These are phyloP conservation scores for Pyrenopolyporus hunteri DNA, from an alignment of 495 filamentous ascomycete genomes.

Conservation along the genomic window DNA sequence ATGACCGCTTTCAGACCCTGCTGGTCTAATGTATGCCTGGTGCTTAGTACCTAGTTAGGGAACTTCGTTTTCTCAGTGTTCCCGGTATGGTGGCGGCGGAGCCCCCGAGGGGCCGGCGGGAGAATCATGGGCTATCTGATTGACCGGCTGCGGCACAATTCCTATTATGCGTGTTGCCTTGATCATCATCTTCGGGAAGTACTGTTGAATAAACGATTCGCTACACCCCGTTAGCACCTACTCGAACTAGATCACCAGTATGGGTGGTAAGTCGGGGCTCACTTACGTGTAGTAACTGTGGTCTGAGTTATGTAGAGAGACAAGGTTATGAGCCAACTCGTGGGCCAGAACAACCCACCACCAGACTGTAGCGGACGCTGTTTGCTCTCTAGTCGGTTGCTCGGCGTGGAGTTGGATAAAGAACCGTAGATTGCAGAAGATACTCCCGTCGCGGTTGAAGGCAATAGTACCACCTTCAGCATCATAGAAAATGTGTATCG, in stretches of 20 bases:
- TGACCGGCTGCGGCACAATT: not conserved
- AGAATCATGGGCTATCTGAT: too few species aligned
- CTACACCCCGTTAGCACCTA: conserved; percentile 38
- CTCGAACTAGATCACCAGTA: not conserved
- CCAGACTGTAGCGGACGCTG: conserved; percentile 73
- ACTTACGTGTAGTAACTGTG: conserved; percentile 86
- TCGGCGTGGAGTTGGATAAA: conserved; percentile 77
- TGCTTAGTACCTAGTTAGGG: not conserved
- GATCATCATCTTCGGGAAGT: conserved; percentile 55
- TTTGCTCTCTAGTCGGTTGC: conserved; percentile 47
- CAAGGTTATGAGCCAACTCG: conserved; percentile 93
- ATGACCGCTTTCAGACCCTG: not conserved
- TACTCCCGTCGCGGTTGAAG: conserved; percentile 83
- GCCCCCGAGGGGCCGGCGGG: conserved; percentile 17
- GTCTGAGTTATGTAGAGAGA: conserved; percentile 75
- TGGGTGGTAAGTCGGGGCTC: not conserved
- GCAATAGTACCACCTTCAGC: conserved; percentile 80
- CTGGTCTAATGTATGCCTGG: not conserved
- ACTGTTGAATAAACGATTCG: conserved; percentile 58
- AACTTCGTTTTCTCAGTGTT: not conserved
- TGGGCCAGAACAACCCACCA: conserved; percentile 95
- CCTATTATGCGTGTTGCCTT: conserved; percentile 40
- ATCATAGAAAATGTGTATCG: conserved; percentile 88
- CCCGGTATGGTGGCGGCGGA: conserved; percentile 39
- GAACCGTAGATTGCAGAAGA: conserved; percentile 94